Base-by-base conservation (phyloP, 2,329 filamentous ascomycete species). In the Bipolaris zeicola region DNA sequence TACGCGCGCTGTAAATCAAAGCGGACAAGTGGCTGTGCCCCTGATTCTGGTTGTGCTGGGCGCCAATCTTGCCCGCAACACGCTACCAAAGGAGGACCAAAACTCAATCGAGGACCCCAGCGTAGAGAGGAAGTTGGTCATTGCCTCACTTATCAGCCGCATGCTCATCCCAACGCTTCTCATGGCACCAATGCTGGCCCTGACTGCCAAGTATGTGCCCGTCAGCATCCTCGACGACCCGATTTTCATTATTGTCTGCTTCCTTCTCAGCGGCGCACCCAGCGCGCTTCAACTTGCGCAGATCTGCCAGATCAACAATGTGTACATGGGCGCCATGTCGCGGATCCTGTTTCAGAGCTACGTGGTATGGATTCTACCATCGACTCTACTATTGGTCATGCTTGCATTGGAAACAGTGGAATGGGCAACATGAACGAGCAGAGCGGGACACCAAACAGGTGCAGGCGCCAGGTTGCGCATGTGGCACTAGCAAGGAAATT, bases 221-320 rank as follows among this genome's bases (percentile, higher is more conserved):
- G 85, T 99, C 70, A 96, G 91, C 80, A 98, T 99, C 67, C 82
- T 99, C 33, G 95, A 96, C 73, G 95, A 99, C 72, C 95, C 95
- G 8, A 99, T 99, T 69, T 99, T 99, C 76, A 88, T 99, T 65
- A 91, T 99, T 65, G 95, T 99, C 34, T 97, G 93, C 79, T 99
- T 98, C 83, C 82, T 99, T 63, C 89, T 99, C 64, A 94, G 92
- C 0, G 95, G 95, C 34, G 95, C 95, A 3, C 95, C 95, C 5
- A 96, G 90, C 61, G 95, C 95, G 24, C 82, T 99, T 62, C 95
- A 99, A 78, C 81, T 99, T 71, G 94, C 95, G 6, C 95, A 99
- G 79, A 99, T 99, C 59, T 99, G 95, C 79, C 95, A 98, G 82
- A 90, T 98, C 79, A 99, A 99, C 77, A 89, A 89, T 61, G 95